Evolutionary conservation across 2,329 filamentous ascomycete genomes (phyloP).

Genomic region (Claviceps arundinis): DNA sequence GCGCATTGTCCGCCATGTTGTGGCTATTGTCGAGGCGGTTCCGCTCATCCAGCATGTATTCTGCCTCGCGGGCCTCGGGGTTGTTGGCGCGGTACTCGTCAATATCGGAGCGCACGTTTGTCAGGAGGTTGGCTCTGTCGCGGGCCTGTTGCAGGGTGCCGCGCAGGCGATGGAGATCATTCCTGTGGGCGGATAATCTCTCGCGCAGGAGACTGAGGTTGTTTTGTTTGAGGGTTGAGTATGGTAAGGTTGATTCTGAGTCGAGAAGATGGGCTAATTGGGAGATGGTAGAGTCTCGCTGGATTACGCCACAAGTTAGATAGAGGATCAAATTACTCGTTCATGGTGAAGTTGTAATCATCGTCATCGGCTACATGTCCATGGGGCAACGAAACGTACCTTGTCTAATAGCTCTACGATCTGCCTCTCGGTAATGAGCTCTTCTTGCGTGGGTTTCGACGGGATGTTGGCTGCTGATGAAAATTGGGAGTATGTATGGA

Average conservation of each 20-base stretch:
- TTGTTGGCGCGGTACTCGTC: conserved; percentile 74
- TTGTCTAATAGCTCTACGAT: conserved; percentile 75
- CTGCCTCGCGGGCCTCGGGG: conserved; percentile 71
- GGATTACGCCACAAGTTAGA: background rate
- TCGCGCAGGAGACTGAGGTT: conserved; percentile 86
- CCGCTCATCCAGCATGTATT: conserved; percentile 94
- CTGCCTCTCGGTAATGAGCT: conserved; percentile 64
- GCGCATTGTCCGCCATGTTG: conserved; percentile 74
- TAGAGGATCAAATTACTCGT: background rate
- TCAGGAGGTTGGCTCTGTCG: conserved; percentile 78
- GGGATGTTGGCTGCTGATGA: conserved; percentile 68
- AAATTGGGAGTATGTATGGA: conserved; percentile 85
- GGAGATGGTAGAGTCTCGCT: conserved; percentile 71
- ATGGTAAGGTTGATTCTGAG: conserved; percentile 74
- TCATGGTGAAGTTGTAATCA: background rate
- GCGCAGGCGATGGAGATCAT: conserved; percentile 65
- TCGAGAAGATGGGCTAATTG: conserved; percentile 84
- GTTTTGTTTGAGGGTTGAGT: conserved; percentile 92
- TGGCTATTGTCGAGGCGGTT: conserved; percentile 77
- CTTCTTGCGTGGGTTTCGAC: conserved; percentile 72
- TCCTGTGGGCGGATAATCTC: conserved; percentile 74
- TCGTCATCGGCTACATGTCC: background rate
- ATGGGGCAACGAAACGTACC: conserved; percentile 20
- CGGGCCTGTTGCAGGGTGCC: conserved; percentile 63
- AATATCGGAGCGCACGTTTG: conserved; percentile 85